These are phyloP conservation scores for Fusarium verticillioides DNA, from an alignment of 2,329 filamentous ascomycete genomes.

Conservation along the genomic window DNA sequence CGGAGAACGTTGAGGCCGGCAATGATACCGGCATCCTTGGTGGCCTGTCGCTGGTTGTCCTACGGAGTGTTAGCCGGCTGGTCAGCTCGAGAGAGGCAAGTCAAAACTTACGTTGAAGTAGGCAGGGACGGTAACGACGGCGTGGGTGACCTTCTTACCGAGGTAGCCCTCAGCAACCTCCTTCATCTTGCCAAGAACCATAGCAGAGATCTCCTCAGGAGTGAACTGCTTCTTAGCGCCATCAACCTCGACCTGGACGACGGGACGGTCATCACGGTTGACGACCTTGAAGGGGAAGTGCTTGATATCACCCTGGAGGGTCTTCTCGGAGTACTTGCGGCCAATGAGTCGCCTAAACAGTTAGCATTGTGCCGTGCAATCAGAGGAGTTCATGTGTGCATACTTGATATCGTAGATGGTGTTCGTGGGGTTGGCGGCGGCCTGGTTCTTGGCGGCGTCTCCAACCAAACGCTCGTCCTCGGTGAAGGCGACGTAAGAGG, in stretches of 20 bases:
- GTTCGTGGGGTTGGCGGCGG: constrained; percentile 78
- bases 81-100: no score
- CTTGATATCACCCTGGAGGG: constrained; percentile 94
- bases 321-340: constrained; percentile 84
- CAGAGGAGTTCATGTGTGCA: constrained; percentile 53
- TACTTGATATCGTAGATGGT: constrained; percentile 88
- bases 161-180: constrained; percentile 82
- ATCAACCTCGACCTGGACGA: constrained; percentile 78
- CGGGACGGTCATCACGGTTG: constrained; percentile 89
- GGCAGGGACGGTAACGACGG: constrained; percentile 92
- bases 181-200: constrained; percentile 88
- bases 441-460: constrained; percentile 98
- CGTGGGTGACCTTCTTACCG: constrained; percentile 85
- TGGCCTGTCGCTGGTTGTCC: constrained; percentile 95
- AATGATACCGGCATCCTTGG: constrained; percentile 93
- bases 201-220: constrained; percentile 82
- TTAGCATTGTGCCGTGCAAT: constrained; percentile 29
- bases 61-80: constrained; percentile 42
- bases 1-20: constrained; percentile 94
- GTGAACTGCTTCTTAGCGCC: constrained; percentile 77
- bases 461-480: constrained; percentile 97
- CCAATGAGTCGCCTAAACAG: constrained; percentile 78
- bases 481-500: constrained; percentile 95
- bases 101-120: constrained; percentile 80
- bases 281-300: constrained; percentile 97